These are phyloP conservation scores for Geosmithia morbida DNA, from an alignment of 2,329 filamentous ascomycete genomes.

Conservation along the genomic window DNA sequence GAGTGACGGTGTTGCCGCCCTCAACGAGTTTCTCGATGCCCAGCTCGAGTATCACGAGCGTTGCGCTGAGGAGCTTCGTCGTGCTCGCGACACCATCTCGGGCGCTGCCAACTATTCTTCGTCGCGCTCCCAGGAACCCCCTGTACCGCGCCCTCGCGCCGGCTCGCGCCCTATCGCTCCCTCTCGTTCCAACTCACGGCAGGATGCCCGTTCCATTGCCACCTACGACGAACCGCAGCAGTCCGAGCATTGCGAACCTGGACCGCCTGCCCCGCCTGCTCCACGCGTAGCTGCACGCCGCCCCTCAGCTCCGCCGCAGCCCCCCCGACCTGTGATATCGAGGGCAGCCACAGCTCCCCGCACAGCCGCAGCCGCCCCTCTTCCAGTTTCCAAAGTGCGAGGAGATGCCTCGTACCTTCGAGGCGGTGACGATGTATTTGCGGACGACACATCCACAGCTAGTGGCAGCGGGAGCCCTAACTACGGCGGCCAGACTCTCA, in stretches of 20 bases:
- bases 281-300: slow-evolving; percentile 3
- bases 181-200: slow-evolving; percentile 31
- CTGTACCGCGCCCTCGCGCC: slow-evolving; percentile 5
- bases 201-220: slow-evolving; percentile 19
- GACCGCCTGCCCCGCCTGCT: slow-evolving; percentile 6
- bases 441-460: slow-evolving; percentile 32
- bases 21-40: slow-evolving; percentile 72
- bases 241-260: slow-evolving; percentile 13
- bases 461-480: slow-evolving; percentile 37
- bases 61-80: slow-evolving; percentile 67
- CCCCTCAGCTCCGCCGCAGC: slow-evolving; percentile 17
- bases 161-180: slow-evolving; percentile 15
- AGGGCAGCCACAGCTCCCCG: slow-evolving; percentile 18
- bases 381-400: slow-evolving; percentile 28
- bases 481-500: slow-evolving; percentile 34
- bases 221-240: slow-evolving; percentile 14
- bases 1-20: slow-evolving; percentile 64
- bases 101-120: background rate
- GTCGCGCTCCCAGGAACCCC: background rate
- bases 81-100: slow-evolving; percentile 24
- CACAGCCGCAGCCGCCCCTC: slow-evolving; percentile 11
- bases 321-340: slow-evolving; percentile 19
- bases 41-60: slow-evolving; percentile 86
- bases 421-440: slow-evolving; percentile 28
- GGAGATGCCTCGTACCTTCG: slow-evolving; percentile 16